Conservation (phyloP, 139 green algal species). For the Closterium sp. region DNA sequence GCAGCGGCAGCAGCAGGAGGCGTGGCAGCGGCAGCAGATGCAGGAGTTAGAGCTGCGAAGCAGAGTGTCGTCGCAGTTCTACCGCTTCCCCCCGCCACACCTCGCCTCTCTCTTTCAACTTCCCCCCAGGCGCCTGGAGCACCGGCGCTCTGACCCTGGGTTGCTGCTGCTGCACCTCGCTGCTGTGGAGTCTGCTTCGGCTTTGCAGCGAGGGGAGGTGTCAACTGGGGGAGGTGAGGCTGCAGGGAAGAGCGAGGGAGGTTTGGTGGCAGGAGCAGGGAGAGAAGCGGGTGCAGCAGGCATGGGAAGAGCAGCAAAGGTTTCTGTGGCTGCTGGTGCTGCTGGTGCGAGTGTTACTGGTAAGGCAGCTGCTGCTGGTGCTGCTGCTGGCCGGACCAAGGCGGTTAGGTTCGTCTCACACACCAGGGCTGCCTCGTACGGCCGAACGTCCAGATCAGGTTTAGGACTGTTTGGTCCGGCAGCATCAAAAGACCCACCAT, state of each 20-base stretch:
- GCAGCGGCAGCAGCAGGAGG: conserved; percentile 2
- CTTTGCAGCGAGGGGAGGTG: neutral
- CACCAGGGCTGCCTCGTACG: neutral
- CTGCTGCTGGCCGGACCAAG: neutral
- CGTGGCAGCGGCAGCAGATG: neutral
- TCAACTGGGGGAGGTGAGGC: neutral
- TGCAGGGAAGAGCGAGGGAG: neutral
- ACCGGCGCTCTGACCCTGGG: neutral
- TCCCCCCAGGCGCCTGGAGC: neutral
- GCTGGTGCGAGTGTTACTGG: neutral
- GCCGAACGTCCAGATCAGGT: neutral
- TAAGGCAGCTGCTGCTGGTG: neutral
- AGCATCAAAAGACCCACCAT: neutral
- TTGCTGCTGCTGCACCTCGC: neutral
- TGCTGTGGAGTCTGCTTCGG: neutral
- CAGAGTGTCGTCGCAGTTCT: neutral
- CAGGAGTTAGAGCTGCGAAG: neutral
- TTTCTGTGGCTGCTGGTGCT: neutral
- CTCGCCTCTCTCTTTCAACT: neutral
- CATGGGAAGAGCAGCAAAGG: neutral
- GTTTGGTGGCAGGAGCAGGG: neutral
- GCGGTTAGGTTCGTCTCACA: neutral
- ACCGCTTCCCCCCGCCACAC: neutral
- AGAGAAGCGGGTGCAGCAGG: neutral
- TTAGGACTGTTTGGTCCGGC: neutral